Conservation (phyloP, 2,329 filamentous ascomycete species). For the Canariomyces notabilis region DNA sequence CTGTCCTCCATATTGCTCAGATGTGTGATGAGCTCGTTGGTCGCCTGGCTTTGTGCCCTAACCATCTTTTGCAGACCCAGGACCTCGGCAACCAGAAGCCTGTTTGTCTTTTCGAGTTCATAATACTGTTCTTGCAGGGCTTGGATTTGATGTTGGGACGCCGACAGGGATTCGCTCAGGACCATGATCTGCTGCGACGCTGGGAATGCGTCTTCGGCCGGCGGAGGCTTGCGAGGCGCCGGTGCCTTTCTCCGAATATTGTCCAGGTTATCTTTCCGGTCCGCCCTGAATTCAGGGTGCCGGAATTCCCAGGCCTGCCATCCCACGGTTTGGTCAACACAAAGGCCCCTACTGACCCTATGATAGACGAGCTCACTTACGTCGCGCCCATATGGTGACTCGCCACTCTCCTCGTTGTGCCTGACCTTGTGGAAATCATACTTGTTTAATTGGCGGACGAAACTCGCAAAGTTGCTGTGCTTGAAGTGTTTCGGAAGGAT, state of each 20-base stretch:
- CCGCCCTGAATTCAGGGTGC: constrained; percentile 90
- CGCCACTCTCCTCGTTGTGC: constrained; percentile 78
- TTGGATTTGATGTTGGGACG: constrained; percentile 89
- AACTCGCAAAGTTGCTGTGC: constrained; percentile 97
- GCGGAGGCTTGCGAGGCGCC: constrained; percentile 71
- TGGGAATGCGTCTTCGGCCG: constrained; percentile 65
- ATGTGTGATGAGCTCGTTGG: constrained; percentile 53
- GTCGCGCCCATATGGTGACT: constrained; percentile 75
- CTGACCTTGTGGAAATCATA: constrained; percentile 99
- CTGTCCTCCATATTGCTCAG: constrained; percentile 46
- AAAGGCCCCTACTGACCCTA: not conserved
- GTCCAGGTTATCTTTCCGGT: constrained; percentile 93
- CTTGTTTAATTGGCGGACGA: constrained; percentile 92
- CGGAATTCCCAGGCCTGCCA: constrained; percentile 88
- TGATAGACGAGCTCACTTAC: constrained; percentile 40
- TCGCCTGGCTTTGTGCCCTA: constrained; percentile 52
- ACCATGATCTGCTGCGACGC: constrained; percentile 85
- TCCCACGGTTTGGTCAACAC: constrained; percentile 28
- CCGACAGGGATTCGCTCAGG: constrained; percentile 80
- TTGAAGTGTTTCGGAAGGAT: constrained; percentile 99
- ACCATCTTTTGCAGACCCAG: constrained; percentile 56
- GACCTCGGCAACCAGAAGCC: constrained; percentile 58
- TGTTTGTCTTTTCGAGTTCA: constrained; percentile 64
- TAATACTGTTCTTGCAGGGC: constrained; percentile 78
- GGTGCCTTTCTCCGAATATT: constrained; percentile 96